A percentile compares a stretch with the other conserved stretches of the same genome.
Evolutionary conservation across 805 yeast species (phyloP).

Genomic region (Candida adriatica): DNA sequence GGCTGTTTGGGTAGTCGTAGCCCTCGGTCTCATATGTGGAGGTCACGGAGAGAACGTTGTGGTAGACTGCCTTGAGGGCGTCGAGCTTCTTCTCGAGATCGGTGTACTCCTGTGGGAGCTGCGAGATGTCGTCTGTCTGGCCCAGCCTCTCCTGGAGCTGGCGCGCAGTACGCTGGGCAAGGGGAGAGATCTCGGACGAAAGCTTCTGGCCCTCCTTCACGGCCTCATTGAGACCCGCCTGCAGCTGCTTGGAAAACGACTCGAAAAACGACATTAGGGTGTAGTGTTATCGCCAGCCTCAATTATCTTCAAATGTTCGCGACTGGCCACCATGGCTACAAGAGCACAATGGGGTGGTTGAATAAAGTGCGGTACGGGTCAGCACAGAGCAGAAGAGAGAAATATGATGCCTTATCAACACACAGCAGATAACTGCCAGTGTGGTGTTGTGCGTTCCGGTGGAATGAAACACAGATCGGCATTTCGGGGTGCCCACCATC

Average conservation of each 20-base stretch:
- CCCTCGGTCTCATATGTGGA: slow-evolving; percentile 62
- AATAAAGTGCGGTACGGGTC: too few species aligned
- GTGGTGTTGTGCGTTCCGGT: too few species aligned
- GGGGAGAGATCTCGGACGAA: slow-evolving; percentile 54
- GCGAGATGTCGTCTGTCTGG: slow-evolving; percentile 74
- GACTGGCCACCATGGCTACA: too few species aligned
- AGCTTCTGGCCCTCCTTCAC: slow-evolving; percentile 38
- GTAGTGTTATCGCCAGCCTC: too few species aligned
- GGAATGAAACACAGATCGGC: too few species aligned
- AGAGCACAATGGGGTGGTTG: too few species aligned
- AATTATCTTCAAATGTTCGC: too few species aligned
- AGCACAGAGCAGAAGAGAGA: too few species aligned
- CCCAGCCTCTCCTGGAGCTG: slow-evolving; percentile 76
- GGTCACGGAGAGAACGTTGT: slow-evolving; percentile 46
- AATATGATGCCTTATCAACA: too few species aligned
- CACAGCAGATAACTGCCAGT: too few species aligned
- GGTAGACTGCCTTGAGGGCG: slow-evolving; percentile 62
- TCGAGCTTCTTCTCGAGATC: slow-evolving; percentile 71
- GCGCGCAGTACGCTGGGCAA: slow-evolving; percentile 77
- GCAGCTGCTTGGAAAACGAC: slow-evolving; percentile 25
- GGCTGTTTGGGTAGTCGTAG: slow-evolving; percentile 76
- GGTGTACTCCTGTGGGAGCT: slow-evolving; percentile 75
- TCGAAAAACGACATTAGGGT: slow-evolving; percentile 26
- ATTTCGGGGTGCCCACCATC: too few species aligned
- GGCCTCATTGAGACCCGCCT: slow-evolving; percentile 22